Conservation (phyloP, 2,329 filamentous ascomycete genomes). For the Phoma sp. region DNA sequence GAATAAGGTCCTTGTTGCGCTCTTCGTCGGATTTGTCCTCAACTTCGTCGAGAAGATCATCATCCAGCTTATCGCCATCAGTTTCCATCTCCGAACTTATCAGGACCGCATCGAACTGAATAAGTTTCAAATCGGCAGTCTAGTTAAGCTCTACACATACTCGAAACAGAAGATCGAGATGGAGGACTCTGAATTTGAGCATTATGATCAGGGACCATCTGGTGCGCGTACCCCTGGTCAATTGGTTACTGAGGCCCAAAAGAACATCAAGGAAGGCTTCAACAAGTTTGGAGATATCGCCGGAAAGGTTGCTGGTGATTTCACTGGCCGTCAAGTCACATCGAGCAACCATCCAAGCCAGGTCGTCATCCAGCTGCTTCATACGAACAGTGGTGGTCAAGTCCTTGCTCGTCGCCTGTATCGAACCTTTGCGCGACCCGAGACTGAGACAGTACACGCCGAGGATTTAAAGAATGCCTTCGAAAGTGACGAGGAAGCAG, state of each 20-base stretch:
- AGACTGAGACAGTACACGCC: conserved; percentile 75
- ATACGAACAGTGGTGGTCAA: conserved; percentile 76
- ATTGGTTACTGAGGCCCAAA: conserved; percentile 71
- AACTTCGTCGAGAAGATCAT: conserved; percentile 93
- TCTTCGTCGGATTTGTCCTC: conserved; percentile 80
- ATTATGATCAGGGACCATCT: conserved; percentile 58
- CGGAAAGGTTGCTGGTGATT: conserved; percentile 86
- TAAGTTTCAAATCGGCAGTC: conserved; percentile 81
- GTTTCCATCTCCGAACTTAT: conserved; percentile 91
- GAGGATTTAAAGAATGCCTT: conserved; percentile 84
- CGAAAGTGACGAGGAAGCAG: conserved; percentile 81
- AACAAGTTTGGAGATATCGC: conserved; percentile 86
- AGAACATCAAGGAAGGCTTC: conserved; percentile 77
- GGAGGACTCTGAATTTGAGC: conserved; percentile 79
- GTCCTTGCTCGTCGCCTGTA: conserved; percentile 88
- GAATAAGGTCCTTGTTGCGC: conserved; percentile 83
- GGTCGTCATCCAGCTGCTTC: conserved; percentile 80
- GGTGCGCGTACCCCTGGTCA: conserved; percentile 78
- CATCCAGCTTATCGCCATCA: conserved; percentile 93
- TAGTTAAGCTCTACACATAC: conserved; percentile 70
- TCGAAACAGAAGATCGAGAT: conserved; percentile 70
- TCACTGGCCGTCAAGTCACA: conserved; percentile 76
- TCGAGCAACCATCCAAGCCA: conserved; percentile 81
- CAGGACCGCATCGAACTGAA: conserved; percentile 89
- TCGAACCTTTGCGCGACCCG: conserved; percentile 80